Base-by-base conservation (phyloP, 768 basidiomycete genomes). In the Rubroboletus pulcherrimus region DNA sequence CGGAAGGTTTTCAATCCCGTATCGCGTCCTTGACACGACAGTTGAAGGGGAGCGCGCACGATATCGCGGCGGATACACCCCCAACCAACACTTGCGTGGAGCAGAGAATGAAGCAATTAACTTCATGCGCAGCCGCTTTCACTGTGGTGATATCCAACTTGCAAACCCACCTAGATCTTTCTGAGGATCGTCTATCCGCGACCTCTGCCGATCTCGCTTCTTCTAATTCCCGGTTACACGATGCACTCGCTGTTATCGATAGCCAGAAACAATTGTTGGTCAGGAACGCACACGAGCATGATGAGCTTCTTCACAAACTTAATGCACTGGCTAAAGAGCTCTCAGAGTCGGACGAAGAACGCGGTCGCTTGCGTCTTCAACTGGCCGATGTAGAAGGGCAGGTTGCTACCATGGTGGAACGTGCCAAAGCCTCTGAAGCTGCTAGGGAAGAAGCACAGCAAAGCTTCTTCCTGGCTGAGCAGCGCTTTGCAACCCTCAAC, bases 1-100 rank as follows among this genome's bases (percentile, higher is more conserved):
- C 83, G 15, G 80, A 89, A 56, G 79, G 83, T 0, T 68, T 86
- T 46, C 78, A 85, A 63, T 73, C 75, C 34, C 80, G 79, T 54
- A 70, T 87, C 21, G 67, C 74, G 1, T 71, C 48, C 54, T 67
- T 60, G 49, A 61, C 71, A 10, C 54, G 49, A 59, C 68, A 47
- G 57, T 66, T 51, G 55, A 14, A 60, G 69, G 56, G 58, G 65
- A 53, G 40, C 56, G 7, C 71, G 51, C 47, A 61, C 70, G 39
- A 57, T 33, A 38, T 57, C 1, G 53, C 59, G 3, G 50, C 53
- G 12, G 30, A 48, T 31, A 44, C 55, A 12, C 5, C 41, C 8
- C 15, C 51, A 51, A 6, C 53, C 48, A 40, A 58, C 59, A 10
- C 38, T 37, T 42, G 31, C 30, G 9, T 37, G 31, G 30, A 69